Percentiles rank a stretch among this genome's conserved stretches.
Conservation (phyloP, 768 basidiomycete genomes). For the Suillus variegatus region DNA sequence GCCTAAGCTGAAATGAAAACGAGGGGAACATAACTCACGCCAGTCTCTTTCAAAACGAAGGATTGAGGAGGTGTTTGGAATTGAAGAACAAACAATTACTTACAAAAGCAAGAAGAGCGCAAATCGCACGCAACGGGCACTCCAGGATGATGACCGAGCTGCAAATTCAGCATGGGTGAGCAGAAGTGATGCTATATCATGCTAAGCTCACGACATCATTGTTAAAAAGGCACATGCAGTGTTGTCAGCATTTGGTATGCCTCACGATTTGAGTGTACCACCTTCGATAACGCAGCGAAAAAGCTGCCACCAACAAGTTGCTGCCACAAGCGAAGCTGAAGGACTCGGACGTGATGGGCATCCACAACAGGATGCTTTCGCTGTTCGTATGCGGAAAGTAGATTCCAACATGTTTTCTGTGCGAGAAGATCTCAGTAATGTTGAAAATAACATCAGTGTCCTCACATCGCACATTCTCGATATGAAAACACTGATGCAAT, state of each 20-base stretch:
- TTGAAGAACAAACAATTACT: neutral
- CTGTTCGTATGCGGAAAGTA: no score
- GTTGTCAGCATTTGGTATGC: neutral
- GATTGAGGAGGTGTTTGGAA: constrained; percentile 4
- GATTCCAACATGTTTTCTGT: no score
- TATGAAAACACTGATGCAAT: no score
- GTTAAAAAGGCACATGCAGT: constrained; percentile 1
- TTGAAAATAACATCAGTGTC: no score
- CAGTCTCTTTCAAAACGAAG: constrained; percentile 1
- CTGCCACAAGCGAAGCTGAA: neutral
- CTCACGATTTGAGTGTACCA: constrained; percentile 1
- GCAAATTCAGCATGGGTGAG: constrained; percentile 7
- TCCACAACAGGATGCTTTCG: no score
- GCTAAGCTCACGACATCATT: neutral
- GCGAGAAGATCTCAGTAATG: no score
- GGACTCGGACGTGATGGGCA: no score
- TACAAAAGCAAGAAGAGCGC: constrained; percentile 10
- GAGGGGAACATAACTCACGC: neutral
- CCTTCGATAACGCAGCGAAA: neutral
- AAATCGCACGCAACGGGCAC: constrained; percentile 1
- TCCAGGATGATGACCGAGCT: neutral
- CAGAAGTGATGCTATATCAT: neutral
- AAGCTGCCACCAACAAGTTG: neutral
- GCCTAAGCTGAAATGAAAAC: constrained; percentile 3
- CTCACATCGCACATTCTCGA: no score